Conservation (phyloP, 2,329 filamentous ascomycete genomes). For the Diaporthe citri region DNA sequence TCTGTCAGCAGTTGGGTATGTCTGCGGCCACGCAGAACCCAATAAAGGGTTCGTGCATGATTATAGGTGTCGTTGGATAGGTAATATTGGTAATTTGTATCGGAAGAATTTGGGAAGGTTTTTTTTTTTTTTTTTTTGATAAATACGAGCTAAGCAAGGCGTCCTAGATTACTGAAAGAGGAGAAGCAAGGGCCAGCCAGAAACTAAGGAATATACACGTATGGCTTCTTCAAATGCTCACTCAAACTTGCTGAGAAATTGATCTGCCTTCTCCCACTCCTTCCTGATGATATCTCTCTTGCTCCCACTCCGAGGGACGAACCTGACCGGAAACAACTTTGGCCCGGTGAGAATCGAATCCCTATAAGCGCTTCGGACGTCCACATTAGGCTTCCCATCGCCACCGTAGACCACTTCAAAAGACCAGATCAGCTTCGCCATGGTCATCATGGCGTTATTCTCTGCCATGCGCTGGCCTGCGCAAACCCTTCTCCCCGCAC, state of each 20-base stretch:
- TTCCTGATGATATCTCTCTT: slow-evolving; percentile 20
- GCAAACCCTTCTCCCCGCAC: slow-evolving; percentile 34
- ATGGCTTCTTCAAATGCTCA: not conserved
- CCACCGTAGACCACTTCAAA: slow-evolving; percentile 30
- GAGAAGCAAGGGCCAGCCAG: not conserved
- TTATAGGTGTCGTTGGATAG: not conserved
- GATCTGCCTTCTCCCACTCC: slow-evolving; percentile 36
- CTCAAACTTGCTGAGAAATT: slow-evolving; percentile 33
- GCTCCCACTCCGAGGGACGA: slow-evolving; percentile 22
- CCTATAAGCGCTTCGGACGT: slow-evolving; percentile 16
- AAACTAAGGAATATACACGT: too few relatives aligned
- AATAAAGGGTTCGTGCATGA: too few relatives aligned
- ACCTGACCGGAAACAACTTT: slow-evolving; percentile 19
- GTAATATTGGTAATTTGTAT: not conserved
- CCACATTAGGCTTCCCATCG: slow-evolving; percentile 15
- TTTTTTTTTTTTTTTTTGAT: not conserved
- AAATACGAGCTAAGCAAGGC: not conserved
- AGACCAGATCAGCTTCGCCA: slow-evolving; percentile 39
- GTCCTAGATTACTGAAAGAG: not conserved
- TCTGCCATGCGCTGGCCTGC: slow-evolving; percentile 33
- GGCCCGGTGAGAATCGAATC: slow-evolving; percentile 25
- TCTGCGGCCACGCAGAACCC: not conserved
- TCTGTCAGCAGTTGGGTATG: not conserved
- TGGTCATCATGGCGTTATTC: slow-evolving; percentile 29
- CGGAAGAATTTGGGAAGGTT: not conserved